A percentile compares a stretch with the other conserved stretches of the same genome.
These are phyloP conservation scores for Phallus indusiatus DNA, from an alignment of 768 basidiomycete genomes.

Conservation along the genomic window DNA sequence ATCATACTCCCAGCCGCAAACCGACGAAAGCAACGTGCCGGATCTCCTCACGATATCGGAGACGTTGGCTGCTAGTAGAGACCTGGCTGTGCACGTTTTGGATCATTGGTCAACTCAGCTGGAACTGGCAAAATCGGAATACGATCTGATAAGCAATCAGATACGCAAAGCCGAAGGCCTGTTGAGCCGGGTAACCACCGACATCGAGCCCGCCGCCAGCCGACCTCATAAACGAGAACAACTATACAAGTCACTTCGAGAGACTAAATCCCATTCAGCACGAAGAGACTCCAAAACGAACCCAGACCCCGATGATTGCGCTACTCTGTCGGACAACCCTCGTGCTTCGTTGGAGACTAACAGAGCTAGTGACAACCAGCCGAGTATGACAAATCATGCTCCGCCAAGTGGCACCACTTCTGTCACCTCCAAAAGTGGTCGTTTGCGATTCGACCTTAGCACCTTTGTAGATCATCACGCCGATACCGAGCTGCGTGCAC, in stretches of 20 bases:
- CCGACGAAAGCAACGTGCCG: neutral
- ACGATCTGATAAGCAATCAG: neutral
- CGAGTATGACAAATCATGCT: neutral
- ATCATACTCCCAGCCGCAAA: neutral
- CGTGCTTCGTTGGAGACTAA: neutral
- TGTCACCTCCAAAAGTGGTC: neutral
- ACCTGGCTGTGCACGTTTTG: neutral
- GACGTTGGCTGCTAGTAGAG: neutral
- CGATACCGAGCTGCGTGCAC: neutral
- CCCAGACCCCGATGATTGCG: neutral
- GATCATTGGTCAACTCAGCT: conserved; percentile 3
- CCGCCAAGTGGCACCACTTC: neutral
- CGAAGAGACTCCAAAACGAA: neutral
- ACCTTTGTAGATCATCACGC: neutral
- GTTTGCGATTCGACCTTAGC: neutral
- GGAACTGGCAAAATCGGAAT: neutral
- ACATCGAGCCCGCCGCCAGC: neutral
- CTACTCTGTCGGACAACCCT: neutral
- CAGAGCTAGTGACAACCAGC: too few relatives aligned
- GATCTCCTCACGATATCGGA: neutral
- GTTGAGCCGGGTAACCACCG: neutral
- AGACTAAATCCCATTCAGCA: neutral
- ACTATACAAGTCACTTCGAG: neutral
- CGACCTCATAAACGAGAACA: neutral
- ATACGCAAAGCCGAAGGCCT: neutral